A percentile compares a stretch with the other conserved stretches of the same genome.
phyloP scores from a whole-genome alignment of 2,329 filamentous ascomycete species.

The Beauveria asiatica region DNA sequence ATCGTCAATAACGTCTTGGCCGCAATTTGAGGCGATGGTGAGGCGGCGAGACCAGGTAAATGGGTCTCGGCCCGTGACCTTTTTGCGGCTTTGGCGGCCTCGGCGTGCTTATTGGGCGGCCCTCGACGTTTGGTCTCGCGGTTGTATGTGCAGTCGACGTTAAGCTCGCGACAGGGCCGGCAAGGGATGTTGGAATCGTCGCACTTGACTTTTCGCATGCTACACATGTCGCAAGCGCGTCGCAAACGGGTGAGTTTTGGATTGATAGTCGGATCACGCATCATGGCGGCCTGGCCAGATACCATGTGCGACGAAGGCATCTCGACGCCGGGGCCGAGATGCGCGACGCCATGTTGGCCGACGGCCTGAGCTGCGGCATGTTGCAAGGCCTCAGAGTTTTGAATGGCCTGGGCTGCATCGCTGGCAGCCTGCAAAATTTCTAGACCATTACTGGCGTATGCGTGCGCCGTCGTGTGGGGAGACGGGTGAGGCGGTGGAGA shows the following conservation, averaged over 20 bases:
- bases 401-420: conserved; percentile 33
- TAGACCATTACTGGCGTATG: conserved; percentile 37
- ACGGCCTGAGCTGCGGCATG: conserved; percentile 29
- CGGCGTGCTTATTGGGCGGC: conserved; percentile 50
- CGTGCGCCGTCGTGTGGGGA: conserved; percentile 28
- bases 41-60: conserved; percentile 17
- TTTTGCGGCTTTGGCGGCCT: conserved; percentile 47
- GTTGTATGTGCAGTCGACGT: conserved; percentile 49
- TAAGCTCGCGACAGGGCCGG: conserved; percentile 46
- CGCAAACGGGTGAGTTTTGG: conserved; percentile 48
- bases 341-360: conserved; percentile 20
- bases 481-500: conserved; percentile 19
- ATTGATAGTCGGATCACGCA: conserved; percentile 34
- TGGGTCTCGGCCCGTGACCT: conserved; percentile 31
- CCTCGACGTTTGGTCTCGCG: conserved; percentile 51
- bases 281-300: conserved; percentile 9
- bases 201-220: conserved; percentile 54
- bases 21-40: conserved; percentile 37
- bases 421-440: conserved; percentile 38
- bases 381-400: conserved; percentile 30
- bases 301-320: conserved; percentile 19
- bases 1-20: conserved; percentile 42
- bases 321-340: conserved; percentile 15
- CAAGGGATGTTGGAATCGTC: conserved; percentile 49
- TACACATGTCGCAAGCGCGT: conserved; percentile 54